These are phyloP conservation scores for Trichoderma sp. DNA, from an alignment of 2,329 filamentous ascomycete species.

Conservation along the genomic window DNA sequence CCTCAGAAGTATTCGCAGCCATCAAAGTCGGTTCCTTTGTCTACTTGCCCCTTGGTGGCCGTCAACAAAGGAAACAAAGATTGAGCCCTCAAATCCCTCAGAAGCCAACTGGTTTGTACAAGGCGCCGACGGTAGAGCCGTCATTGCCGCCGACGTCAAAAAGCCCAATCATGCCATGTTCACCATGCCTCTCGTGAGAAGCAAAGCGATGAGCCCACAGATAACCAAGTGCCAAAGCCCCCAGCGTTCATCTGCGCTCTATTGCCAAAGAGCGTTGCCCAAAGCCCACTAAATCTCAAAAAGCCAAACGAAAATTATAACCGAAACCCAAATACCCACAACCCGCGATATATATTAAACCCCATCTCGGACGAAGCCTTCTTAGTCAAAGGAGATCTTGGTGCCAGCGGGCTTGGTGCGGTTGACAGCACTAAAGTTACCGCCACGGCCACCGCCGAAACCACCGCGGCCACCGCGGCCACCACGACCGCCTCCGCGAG, in stretches of 20 bases:
- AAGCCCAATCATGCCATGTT: slow-evolving; percentile 30
- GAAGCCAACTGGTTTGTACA: slow-evolving; percentile 36
- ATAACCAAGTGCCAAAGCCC: slow-evolving; percentile 44
- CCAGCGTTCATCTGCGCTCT: slow-evolving; percentile 55
- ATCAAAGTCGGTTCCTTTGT: slow-evolving; percentile 33
- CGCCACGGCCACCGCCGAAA: slow-evolving; percentile 47
- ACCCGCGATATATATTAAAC: slow-evolving; percentile 42
- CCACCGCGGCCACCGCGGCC: slow-evolving; percentile 48
- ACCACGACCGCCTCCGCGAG: slow-evolving; percentile 51
- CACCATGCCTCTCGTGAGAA: slow-evolving; percentile 17
- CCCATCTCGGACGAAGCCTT: slow-evolving; percentile 32
- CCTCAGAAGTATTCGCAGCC: slow-evolving; percentile 37
- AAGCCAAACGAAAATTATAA: slow-evolving; percentile 40
- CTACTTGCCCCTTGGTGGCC: slow-evolving; percentile 14
- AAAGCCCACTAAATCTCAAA: slow-evolving; percentile 48
- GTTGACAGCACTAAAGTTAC: slow-evolving; percentile 51
- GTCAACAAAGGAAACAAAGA: slow-evolving; percentile 30
- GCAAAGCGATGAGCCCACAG: slow-evolving; percentile 39
- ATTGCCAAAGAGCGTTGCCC: slow-evolving; percentile 46
- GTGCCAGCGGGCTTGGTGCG: slow-evolving; percentile 54
- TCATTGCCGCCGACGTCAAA: slow-evolving; percentile 33
- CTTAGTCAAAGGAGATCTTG: slow-evolving; percentile 68
- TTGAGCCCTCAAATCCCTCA: slow-evolving; percentile 40
- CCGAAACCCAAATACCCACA: slow-evolving; percentile 52
- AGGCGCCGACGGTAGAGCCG: slow-evolving; percentile 26